Evolutionary conservation across 345 rosid genomes (phyloP).

Genomic region (Salix dunnii): DNA sequence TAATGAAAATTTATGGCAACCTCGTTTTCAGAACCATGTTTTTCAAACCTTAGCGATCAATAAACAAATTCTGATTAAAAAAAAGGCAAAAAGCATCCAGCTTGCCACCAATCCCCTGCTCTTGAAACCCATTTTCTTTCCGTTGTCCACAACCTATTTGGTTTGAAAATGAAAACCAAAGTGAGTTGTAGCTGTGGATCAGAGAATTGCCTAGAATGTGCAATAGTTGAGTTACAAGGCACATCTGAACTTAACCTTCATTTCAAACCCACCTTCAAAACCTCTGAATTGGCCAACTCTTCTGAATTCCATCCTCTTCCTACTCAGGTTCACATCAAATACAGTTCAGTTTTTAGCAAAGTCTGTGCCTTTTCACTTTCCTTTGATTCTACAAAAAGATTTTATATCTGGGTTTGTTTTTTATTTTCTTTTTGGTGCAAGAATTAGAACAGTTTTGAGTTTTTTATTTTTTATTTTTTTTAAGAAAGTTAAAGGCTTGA

Average conservation of each 20-base stretch:
- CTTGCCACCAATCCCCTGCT: slow-evolving; percentile 10
- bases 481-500: slow-evolving; percentile 49
- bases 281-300: slow-evolving; percentile 74
- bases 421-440: background rate
- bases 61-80: background rate
- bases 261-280: slow-evolving; percentile 57
- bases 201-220: slow-evolving; percentile 81
- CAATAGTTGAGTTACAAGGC: slow-evolving; percentile 83
- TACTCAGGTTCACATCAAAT: slow-evolving; percentile 43
- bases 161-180: slow-evolving; percentile 61
- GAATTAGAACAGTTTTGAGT: background rate
- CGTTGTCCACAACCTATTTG: background rate
- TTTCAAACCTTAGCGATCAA: too few relatives aligned
- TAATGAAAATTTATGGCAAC: too few relatives aligned
- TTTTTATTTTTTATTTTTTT: slow-evolving; percentile 3
- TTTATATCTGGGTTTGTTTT: background rate
- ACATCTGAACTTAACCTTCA: slow-evolving; percentile 60
- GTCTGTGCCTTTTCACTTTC: background rate
- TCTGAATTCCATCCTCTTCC: slow-evolving; percentile 46
- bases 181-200: slow-evolving; percentile 75
- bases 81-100: background rate
- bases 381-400: background rate
- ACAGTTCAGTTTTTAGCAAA: background rate
- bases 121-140: background rate
- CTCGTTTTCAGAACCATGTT: too few relatives aligned